Evolutionary conservation across 2,329 filamentous ascomycete species (phyloP), one percentile per base, ranked within the genome.

Genomic region (Dactylellina cionopaga): DNA sequence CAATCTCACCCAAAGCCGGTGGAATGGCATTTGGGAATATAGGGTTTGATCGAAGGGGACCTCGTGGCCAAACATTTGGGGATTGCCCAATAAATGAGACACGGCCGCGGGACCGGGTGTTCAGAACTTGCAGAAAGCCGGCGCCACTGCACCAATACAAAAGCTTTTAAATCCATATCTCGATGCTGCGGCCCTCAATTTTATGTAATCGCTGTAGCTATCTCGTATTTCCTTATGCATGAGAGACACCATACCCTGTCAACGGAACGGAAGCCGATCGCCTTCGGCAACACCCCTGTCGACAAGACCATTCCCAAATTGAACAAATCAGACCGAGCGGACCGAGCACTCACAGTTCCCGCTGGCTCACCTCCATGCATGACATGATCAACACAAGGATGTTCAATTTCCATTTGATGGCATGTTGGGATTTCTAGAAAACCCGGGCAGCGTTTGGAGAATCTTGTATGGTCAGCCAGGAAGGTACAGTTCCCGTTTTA

Each of bases 361-460:
- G 10, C n/a, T 15, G 9, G 33, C 37, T 33, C n/a, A n/a, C n/a
- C 25, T 24, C 60, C 47, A 46, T 19, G 46, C 44, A 54, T 37
- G 60, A 39, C 39, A 55, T 56, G 60, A 65, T 65, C 60, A 19
- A 41, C 62, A 56, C 62, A 43, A 22, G 62, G 62, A 58, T 65
- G n/a, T n/a, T n/a, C n/a, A n/a, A n/a, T n/a, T n/a, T n/a, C n/a
- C n/a, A n/a, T n/a, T n/a, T n/a, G n/a, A n/a, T n/a, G n/a, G n/a
- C n/a, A n/a, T n/a, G n/a, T n/a, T n/a, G n/a, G n/a, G n/a, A n/a
- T n/a, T n/a, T n/a, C n/a, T n/a, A n/a, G n/a, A n/a, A n/a, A n/a
- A n/a, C n/a, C n/a, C n/a, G n/a, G n/a, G n/a, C n/a, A n/a, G n/a
- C n/a, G n/a, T n/a, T n/a, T n/a, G n/a, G n/a, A n/a, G n/a, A n/a